Conservation (phyloP, 2,329 filamentous ascomycete species). For the Exophiala sp. region DNA sequence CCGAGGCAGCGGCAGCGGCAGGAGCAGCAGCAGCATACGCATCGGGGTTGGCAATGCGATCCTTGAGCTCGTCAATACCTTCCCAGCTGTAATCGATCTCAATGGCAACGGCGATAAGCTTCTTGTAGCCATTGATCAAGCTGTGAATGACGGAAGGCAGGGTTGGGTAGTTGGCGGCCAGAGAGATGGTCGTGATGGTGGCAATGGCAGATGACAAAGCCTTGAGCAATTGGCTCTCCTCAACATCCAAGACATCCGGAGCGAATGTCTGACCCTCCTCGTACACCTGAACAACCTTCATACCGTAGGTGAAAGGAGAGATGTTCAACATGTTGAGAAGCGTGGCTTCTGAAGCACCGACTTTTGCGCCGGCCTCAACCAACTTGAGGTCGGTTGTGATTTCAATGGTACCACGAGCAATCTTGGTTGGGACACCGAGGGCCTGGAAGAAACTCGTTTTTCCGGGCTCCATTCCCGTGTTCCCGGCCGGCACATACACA, state of each 20-base stretch:
- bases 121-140: conserved; percentile 97
- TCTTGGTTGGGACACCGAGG: conserved; percentile 99
- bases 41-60: conserved; percentile 98
- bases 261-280: conserved; percentile 93
- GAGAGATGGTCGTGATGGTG: conserved; percentile 83
- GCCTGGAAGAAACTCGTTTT: conserved; percentile 99
- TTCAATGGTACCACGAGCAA: conserved; percentile 99
- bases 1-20: conserved; percentile 53
- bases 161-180: conserved; percentile 92
- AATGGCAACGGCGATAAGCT: conserved; percentile 79
- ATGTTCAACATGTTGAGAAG: conserved; percentile 99
- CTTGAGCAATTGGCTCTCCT: conserved; percentile 88
- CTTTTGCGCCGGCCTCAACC: conserved; percentile 85
- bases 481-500: conserved; percentile 93
- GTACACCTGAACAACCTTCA: conserved; percentile 94
- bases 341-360: conserved; percentile 97
- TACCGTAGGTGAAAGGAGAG: conserved; percentile 99
- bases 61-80: conserved; percentile 96
- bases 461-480: conserved; percentile 99
- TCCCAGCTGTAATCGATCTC: conserved; percentile 90
- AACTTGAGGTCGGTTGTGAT: conserved; percentile 98
- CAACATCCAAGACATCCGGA: conserved; percentile 79
- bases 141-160: conserved; percentile 95
- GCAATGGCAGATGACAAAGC: conserved; percentile 72
- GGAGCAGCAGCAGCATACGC: conserved; percentile 84